These are phyloP conservation scores for Claviceps capensis DNA, from an alignment of 2,329 filamentous ascomycete genomes.

Conservation along the genomic window DNA sequence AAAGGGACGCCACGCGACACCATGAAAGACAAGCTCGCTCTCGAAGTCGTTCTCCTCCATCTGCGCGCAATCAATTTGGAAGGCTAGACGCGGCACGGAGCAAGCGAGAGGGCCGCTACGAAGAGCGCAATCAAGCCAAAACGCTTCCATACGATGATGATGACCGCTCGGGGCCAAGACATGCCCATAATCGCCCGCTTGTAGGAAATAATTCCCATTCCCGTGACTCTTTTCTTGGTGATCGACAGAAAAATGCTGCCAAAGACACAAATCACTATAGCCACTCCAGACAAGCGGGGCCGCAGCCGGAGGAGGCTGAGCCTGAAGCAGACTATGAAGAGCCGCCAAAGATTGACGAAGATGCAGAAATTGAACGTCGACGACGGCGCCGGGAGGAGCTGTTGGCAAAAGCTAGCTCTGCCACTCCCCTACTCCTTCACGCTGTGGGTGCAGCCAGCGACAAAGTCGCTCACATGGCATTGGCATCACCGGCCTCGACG, in stretches of 20 bases:
- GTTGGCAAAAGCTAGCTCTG: slow-evolving; percentile 65
- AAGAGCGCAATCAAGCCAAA: slow-evolving; percentile 4
- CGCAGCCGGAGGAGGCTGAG: slow-evolving; percentile 10
- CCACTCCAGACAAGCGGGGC: slow-evolving; percentile 10
- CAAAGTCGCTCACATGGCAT: slow-evolving; percentile 38
- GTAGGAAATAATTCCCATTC: slow-evolving; percentile 43
- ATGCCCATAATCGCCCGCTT: slow-evolving; percentile 45
- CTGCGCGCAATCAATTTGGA: slow-evolving; percentile 24
- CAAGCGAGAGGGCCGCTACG: slow-evolving; percentile 14
- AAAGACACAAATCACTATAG: slow-evolving; percentile 7
- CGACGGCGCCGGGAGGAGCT: slow-evolving; percentile 75
- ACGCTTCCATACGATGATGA: slow-evolving; percentile 6
- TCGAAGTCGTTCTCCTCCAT: slow-evolving; percentile 40
- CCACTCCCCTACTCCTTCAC: slow-evolving; percentile 62
- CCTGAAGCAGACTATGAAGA: slow-evolving; percentile 34
- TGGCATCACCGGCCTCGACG: slow-evolving; percentile 39
- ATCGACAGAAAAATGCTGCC: slow-evolving; percentile 42
- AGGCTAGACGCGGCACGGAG: slow-evolving; percentile 21
- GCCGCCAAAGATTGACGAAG: slow-evolving; percentile 58
- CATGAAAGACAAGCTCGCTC: slow-evolving; percentile 41
- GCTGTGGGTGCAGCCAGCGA: slow-evolving; percentile 51
- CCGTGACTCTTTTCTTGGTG: slow-evolving; percentile 48
- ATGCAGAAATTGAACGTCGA: slow-evolving; percentile 70
- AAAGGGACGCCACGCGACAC: slow-evolving; percentile 11
- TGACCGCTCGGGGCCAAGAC: slow-evolving; percentile 23